A percentile compares a stretch with the other conserved stretches of the same genome.
Evolutionary conservation across 257 asterid genomes (phyloP).

Genomic region (Lycium ferocissimum): DNA sequence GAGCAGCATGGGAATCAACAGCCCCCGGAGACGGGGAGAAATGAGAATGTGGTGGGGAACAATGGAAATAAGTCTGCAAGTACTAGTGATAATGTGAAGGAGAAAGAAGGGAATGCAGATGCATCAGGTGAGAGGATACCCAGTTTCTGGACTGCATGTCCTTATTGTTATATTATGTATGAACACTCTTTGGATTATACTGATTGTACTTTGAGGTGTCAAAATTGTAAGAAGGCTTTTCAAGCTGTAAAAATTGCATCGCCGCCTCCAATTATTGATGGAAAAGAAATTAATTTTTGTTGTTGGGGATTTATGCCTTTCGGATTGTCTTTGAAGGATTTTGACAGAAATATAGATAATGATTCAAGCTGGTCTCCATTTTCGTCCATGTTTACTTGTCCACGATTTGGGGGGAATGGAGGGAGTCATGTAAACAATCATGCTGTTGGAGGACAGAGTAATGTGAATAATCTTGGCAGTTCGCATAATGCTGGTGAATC

Average conservation of each 20-base stretch:
- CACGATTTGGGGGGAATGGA: slow-evolving; percentile 39
- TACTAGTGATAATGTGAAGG: slow-evolving; percentile 30
- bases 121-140: slow-evolving; percentile 35
- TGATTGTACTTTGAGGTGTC: slow-evolving; percentile 75
- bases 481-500: slow-evolving; percentile 34
- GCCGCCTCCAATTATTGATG: slow-evolving; percentile 73
- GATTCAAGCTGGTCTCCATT: slow-evolving; percentile 75
- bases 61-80: slow-evolving; percentile 44
- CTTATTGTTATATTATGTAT: slow-evolving; percentile 81
- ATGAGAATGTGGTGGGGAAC: slow-evolving; percentile 36
- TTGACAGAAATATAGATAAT: slow-evolving; percentile 46
- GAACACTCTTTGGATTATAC: slow-evolving; percentile 70
- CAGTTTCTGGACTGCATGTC: slow-evolving; percentile 79
- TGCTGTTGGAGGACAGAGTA: slow-evolving; percentile 33
- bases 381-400: slow-evolving; percentile 77
- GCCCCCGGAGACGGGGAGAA: slow-evolving; percentile 22
- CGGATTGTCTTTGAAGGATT: slow-evolving; percentile 54
- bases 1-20: slow-evolving; percentile 33
- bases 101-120: slow-evolving; percentile 43
- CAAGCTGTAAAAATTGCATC: slow-evolving; percentile 72
- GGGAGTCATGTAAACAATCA: slow-evolving; percentile 31
- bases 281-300: slow-evolving; percentile 65
- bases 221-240: slow-evolving; percentile 77
- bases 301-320: slow-evolving; percentile 82
- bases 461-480: slow-evolving; percentile 32